Conservation (phyloP, 305 asterid species). For the Coffea humblotiana region DNA sequence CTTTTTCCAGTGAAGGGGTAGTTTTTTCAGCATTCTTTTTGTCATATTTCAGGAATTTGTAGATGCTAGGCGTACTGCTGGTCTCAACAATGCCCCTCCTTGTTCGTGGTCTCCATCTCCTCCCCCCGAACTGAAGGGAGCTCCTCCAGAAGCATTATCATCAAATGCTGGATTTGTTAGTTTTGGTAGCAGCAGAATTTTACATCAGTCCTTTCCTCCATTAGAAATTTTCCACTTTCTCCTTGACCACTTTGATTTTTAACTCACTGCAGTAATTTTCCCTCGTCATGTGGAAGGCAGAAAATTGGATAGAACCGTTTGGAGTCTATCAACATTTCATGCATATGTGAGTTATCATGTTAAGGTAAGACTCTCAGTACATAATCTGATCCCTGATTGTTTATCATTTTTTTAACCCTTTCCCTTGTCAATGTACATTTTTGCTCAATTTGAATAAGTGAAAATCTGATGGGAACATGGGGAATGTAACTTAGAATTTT, state of each 20-base stretch:
- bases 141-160: slow-evolving; percentile 59
- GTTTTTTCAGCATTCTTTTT: background rate
- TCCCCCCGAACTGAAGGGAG: slow-evolving; percentile 74
- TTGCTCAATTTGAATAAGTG: background rate
- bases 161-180: slow-evolving; percentile 96
- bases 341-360: slow-evolving; percentile 97
- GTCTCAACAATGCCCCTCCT: slow-evolving; percentile 86
- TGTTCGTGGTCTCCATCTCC: slow-evolving; percentile 90
- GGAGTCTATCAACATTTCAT: slow-evolving; percentile 93
- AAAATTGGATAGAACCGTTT: slow-evolving; percentile 90
- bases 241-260: slow-evolving; percentile 26
- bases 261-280: slow-evolving; percentile 58
- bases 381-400: background rate
- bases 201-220: slow-evolving; percentile 15
- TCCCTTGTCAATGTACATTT: background rate
- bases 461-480: background rate
- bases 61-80: slow-evolving; percentile 87
- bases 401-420: background rate
- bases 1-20: background rate
- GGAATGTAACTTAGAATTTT: background rate
- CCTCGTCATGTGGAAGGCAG: slow-evolving; percentile 94
- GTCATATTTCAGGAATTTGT: slow-evolving; percentile 72
- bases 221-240: slow-evolving; percentile 14
- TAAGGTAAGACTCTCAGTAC: slow-evolving; percentile 57
- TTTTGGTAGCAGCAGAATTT: slow-evolving; percentile 54